Evolutionary conservation across 2,329 filamentous ascomycete genomes (phyloP).

Genomic region (Mycosphaerella arachidis): DNA sequence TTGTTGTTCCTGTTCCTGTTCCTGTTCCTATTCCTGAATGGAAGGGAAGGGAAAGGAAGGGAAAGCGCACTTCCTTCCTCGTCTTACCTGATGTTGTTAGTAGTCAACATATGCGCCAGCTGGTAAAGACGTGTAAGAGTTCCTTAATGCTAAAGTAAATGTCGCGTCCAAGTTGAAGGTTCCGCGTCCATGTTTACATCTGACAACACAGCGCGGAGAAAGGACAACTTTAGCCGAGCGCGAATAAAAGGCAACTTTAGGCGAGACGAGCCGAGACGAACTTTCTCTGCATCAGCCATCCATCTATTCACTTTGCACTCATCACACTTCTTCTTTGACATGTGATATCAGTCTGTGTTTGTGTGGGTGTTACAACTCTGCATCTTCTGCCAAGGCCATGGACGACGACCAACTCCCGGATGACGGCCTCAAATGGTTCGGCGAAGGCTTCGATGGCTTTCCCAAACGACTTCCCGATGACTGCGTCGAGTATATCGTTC

Average conservation of each 20-base stretch:
- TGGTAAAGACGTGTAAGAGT: not conserved
- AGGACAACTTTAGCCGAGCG: too few species aligned
- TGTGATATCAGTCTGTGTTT: too few species aligned
- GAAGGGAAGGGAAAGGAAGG: too few species aligned
- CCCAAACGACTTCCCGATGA: conserved; percentile 72
- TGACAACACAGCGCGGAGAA: not conserved
- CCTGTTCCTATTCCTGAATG: too few species aligned
- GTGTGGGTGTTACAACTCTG: not conserved
- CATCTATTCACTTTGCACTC: too few species aligned
- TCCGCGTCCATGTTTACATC: not conserved
- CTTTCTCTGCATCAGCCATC: not conserved
- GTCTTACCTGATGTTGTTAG: conserved; percentile 3
- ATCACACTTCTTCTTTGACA: too few species aligned
- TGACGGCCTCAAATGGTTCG: conserved; percentile 62
- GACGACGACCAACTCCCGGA: conserved; percentile 33
- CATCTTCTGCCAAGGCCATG: conserved; percentile 7
- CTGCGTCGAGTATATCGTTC: conserved; percentile 78
- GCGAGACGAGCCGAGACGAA: not conserved
- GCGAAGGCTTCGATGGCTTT: conserved; percentile 61
- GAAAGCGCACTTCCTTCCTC: conserved; percentile 3
- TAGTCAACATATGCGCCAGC: conserved; percentile 13
- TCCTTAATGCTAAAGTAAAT: not conserved
- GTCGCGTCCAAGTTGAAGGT: not conserved
- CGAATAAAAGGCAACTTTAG: not conserved
- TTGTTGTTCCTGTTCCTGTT: too few species aligned